These are phyloP conservation scores for Cryphonectria japonica DNA, from an alignment of 2,329 filamentous ascomycete species.

Conservation along the genomic window DNA sequence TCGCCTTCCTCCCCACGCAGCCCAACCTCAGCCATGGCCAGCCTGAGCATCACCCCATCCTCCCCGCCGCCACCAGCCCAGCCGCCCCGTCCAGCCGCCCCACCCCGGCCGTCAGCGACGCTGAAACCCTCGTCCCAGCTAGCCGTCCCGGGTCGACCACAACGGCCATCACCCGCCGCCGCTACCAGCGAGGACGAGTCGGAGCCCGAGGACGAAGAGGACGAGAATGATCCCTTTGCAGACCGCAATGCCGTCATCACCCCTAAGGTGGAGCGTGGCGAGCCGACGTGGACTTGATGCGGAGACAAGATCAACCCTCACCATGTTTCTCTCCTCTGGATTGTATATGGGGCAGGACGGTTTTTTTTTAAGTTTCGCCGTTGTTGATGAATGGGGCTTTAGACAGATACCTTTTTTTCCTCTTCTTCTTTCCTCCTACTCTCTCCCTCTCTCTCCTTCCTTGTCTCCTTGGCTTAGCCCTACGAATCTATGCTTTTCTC, in stretches of 20 bases:
- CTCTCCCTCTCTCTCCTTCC: neutral
- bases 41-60: conserved; percentile 46
- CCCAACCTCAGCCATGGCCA: conserved; percentile 48
- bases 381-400: neutral
- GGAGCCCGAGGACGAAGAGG: conserved; percentile 62
- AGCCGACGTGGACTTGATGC: conserved; percentile 38
- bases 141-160: conserved; percentile 44
- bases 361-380: neutral
- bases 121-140: conserved; percentile 57
- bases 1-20: conserved; percentile 49
- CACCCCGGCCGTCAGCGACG: conserved; percentile 50
- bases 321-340: neutral
- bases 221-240: conserved; percentile 86
- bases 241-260: conserved; percentile 72
- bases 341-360: neutral
- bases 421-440: too few relatives aligned
- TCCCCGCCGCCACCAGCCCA: conserved; percentile 39
- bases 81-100: conserved; percentile 47
- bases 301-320: neutral
- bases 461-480: neutral
- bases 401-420: conserved; percentile 14
- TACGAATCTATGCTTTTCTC: neutral
- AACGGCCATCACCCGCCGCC: neutral
- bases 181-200: conserved; percentile 58
- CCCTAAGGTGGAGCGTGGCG: conserved; percentile 44